These are phyloP conservation scores for Ophiostoma perfectum DNA, from an alignment of 2,329 filamentous ascomycete genomes.

Conservation along the genomic window DNA sequence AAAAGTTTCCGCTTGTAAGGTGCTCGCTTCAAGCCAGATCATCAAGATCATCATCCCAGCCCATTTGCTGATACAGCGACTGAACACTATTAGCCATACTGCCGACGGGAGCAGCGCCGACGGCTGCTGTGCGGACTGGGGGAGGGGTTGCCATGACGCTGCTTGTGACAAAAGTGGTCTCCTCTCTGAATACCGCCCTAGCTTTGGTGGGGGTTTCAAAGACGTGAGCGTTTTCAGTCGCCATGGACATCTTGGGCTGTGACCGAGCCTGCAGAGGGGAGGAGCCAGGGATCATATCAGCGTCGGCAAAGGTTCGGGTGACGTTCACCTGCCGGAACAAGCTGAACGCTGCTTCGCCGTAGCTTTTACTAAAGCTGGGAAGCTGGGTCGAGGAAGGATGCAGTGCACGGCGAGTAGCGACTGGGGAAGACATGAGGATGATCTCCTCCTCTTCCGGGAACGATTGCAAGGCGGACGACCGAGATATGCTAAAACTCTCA, in stretches of 20 bases:
- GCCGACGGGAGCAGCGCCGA: slow-evolving; percentile 6
- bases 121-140: background rate
- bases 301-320: slow-evolving; percentile 11
- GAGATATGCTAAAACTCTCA: too few relatives aligned
- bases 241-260: background rate
- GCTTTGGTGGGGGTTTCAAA: slow-evolving; percentile 32
- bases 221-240: slow-evolving; percentile 15
- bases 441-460: slow-evolving; percentile 18
- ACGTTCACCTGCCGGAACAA: background rate
- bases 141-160: background rate
- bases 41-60: slow-evolving; percentile 52
- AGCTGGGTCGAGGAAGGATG: background rate
- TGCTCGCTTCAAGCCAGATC: slow-evolving; percentile 24
- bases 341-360: background rate
- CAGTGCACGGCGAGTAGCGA: background rate
- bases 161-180: too few relatives aligned
- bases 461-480: background rate
- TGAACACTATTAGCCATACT: slow-evolving; percentile 30
- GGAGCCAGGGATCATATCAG: slow-evolving; percentile 23
- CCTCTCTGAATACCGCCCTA: slow-evolving; percentile 8
- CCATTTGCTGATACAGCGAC: slow-evolving; percentile 51
- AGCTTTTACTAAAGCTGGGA: background rate
- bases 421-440: slow-evolving; percentile 11
- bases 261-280: slow-evolving; percentile 23
- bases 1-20: background rate